A percentile compares a stretch with the other conserved stretches of the same genome.
Conservation (phyloP, 164 flowering plant species). For the Nelumbo lutea region DNA sequence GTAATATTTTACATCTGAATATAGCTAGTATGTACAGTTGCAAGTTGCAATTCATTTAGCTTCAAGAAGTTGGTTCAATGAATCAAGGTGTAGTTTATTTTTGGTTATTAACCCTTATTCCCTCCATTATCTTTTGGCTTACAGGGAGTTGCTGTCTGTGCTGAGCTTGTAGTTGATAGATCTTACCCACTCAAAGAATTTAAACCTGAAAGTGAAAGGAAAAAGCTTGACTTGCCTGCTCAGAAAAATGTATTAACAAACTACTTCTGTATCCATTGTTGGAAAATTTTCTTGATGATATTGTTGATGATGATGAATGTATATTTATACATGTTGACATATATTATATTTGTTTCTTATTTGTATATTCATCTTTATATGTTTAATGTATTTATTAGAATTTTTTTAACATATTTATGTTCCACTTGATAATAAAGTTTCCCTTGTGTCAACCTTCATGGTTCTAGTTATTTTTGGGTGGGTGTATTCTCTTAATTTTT, state of each 20-base stretch:
- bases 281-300: background rate
- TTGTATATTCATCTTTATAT: background rate
- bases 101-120: background rate
- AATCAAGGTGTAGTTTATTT: background rate
- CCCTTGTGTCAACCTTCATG: background rate
- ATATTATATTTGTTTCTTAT: background rate
- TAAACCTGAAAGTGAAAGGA: slow-evolving; percentile 45
- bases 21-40: too few relatives aligned
- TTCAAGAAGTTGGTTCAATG: background rate
- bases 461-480: background rate
- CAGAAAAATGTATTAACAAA: slow-evolving; percentile 88
- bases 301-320: background rate
- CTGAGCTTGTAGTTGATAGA: slow-evolving; percentile 18
- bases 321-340: too few relatives aligned
- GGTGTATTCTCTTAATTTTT: background rate
- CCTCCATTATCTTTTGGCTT: slow-evolving; percentile 11
- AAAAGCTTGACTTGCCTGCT: slow-evolving; percentile 66
- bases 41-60: background rate
- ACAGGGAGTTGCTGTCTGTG: slow-evolving; percentile 30
- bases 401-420: background rate
- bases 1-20: too few relatives aligned
- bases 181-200: slow-evolving; percentile 33
- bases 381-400: background rate
- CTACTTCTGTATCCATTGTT: slow-evolving; percentile 77
- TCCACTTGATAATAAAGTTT: background rate